phyloP scores from a whole-genome alignment of 768 basidiomycete genomes.

The Podaxis rugospora region DNA sequence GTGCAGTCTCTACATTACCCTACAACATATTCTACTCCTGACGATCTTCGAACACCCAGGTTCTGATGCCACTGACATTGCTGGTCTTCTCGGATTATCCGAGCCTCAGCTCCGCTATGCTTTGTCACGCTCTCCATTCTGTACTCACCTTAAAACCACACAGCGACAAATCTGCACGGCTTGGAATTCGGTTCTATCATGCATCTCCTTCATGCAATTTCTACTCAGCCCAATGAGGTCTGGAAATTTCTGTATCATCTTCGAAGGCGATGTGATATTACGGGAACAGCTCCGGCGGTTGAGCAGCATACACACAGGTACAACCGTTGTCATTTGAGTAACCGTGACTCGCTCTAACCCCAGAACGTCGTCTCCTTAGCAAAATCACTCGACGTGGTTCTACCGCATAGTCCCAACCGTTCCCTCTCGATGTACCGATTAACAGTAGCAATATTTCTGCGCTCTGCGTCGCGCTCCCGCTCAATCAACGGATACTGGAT shows the following conservation, averaged over 20 bases:
- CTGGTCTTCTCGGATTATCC: neutral
- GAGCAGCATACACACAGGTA: no score
- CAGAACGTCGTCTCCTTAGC: no score
- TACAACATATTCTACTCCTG: neutral
- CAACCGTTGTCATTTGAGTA: no score
- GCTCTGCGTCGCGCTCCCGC: neutral
- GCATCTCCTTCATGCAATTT: neutral
- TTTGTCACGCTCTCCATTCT: neutral
- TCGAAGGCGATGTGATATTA: no score
- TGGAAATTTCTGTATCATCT: neutral
- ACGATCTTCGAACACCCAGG: neutral
- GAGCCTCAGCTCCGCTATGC: neutral
- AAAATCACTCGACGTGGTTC: no score
- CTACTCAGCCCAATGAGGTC: neutral
- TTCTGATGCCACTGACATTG: neutral
- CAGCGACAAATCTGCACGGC: neutral
- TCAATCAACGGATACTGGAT: neutral
- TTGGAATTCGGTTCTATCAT: neutral
- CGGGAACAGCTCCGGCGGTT: no score
- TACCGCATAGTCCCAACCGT: neutral
- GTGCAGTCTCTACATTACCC: neutral
- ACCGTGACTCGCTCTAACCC: no score
- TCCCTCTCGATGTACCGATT: neutral
- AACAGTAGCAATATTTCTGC: neutral
- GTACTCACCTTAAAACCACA: neutral